Conservation (phyloP, 148 eudicot genomes). For the Chenopodium quinoa region DNA sequence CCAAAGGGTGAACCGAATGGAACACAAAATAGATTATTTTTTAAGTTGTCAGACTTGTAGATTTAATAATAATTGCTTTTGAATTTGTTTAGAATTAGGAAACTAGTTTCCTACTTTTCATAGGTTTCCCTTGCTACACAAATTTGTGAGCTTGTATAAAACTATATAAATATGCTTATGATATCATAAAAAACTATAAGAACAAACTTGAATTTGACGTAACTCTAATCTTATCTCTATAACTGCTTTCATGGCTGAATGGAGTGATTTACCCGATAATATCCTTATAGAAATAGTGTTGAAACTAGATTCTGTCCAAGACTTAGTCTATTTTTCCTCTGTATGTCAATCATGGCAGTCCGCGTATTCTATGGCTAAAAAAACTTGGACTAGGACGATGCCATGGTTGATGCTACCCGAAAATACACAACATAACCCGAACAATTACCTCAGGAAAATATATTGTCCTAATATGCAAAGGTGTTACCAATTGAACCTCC, state of each 20-base stretch:
- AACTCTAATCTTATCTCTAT: too few species aligned
- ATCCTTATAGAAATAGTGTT: neutral
- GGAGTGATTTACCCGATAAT: neutral
- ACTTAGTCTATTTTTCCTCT: neutral
- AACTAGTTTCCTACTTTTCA: too few species aligned
- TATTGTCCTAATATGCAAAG: neutral
- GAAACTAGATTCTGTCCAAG: conserved; percentile 3
- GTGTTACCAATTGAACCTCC: neutral
- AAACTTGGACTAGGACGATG: neutral
- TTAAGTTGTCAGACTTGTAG: too few species aligned
- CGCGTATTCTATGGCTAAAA: neutral
- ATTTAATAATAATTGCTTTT: too few species aligned
- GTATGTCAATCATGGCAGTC: conserved; percentile 11
- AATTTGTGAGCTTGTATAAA: too few species aligned
- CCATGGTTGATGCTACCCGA: conserved; percentile 10
- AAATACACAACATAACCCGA: neutral
- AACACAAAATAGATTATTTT: too few species aligned
- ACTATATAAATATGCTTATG: too few species aligned
- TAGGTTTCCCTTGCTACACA: too few species aligned
- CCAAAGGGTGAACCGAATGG: too few species aligned
- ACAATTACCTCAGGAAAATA: neutral
- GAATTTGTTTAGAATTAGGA: too few species aligned
- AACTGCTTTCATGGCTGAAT: neutral
- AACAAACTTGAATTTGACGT: too few species aligned
- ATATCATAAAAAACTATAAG: too few species aligned